These are phyloP conservation scores for Nothopassalora personata DNA, from an alignment of 2,329 filamentous ascomycete species.

Conservation along the genomic window DNA sequence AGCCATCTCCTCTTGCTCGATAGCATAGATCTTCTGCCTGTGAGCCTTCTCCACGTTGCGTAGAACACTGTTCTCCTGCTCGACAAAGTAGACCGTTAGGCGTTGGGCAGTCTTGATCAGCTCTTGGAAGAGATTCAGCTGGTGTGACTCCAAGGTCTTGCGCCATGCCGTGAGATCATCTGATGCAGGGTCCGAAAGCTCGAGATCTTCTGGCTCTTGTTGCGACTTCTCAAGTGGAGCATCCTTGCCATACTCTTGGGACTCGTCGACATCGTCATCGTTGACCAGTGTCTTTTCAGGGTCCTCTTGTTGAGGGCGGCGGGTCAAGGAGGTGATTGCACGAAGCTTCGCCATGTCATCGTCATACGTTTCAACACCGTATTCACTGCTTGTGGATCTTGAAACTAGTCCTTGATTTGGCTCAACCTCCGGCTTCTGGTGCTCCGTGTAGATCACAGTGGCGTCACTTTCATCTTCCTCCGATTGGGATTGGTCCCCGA, in stretches of 20 bases:
- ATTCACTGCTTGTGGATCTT: background rate
- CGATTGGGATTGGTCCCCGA: background rate
- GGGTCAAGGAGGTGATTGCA: background rate
- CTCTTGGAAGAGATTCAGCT: constrained; percentile 36
- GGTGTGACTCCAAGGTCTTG: constrained; percentile 36
- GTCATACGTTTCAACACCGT: background rate
- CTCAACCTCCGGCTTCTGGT: background rate
- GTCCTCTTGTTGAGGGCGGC: background rate
- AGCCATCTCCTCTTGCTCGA: constrained; percentile 38
- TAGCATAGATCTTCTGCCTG: constrained; percentile 37
- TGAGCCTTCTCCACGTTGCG: constrained; percentile 43
- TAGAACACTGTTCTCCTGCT: constrained; percentile 41
- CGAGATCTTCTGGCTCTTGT: background rate
- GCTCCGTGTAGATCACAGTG: background rate
- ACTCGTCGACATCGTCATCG: background rate
- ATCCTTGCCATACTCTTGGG: background rate
- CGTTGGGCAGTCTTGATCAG: constrained; percentile 38
- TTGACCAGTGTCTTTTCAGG: constrained; percentile 2
- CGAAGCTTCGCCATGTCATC: background rate
- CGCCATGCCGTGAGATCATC: constrained; percentile 37
- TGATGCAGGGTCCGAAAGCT: background rate
- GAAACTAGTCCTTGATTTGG: background rate
- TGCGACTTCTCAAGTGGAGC: background rate
- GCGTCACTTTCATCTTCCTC: background rate
- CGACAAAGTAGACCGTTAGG: constrained; percentile 43